Conservation (phyloP, 495 filamentous ascomycete genomes). For the Aspergillus ostianus region DNA sequence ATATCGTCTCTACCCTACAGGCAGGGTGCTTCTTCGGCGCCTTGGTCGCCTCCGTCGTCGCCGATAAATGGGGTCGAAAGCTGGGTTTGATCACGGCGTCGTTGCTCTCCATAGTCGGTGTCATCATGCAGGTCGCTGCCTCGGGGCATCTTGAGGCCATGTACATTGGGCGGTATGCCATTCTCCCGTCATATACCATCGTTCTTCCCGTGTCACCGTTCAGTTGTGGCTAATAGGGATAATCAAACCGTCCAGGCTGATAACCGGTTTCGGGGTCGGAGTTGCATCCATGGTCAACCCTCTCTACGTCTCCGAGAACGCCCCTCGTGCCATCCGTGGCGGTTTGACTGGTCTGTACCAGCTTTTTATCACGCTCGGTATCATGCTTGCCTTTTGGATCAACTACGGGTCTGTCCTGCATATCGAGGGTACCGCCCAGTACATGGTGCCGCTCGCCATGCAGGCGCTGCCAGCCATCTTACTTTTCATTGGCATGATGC, state of each 20-base stretch:
- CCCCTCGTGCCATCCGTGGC: constrained; percentile 69
- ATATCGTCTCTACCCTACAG: constrained; percentile 64
- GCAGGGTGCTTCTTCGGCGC: constrained; percentile 69
- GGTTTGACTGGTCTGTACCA: constrained; percentile 70
- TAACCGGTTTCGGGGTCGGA: constrained; percentile 66
- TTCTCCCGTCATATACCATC: constrained; percentile 3
- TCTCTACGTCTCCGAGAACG: constrained; percentile 61
- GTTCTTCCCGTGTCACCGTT: neutral
- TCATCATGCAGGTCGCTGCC: constrained; percentile 62
- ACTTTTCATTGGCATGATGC: constrained; percentile 55
- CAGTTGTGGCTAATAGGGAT: constrained; percentile 4
- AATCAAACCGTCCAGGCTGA: constrained; percentile 38
- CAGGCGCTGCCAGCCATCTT: constrained; percentile 64
- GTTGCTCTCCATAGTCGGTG: constrained; percentile 47
- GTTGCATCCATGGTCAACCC: constrained; percentile 64
- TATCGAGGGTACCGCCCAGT: constrained; percentile 50
- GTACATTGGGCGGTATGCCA: constrained; percentile 60
- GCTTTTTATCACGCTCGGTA: constrained; percentile 60
- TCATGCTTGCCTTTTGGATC: constrained; percentile 68
- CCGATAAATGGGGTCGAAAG: constrained; percentile 57
- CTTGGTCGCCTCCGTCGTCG: constrained; percentile 53
- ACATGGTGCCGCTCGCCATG: constrained; percentile 66
- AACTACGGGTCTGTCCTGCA: constrained; percentile 60
- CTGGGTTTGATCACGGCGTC: constrained; percentile 51
- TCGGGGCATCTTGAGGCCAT: constrained; percentile 51